A percentile compares a stretch with the other conserved stretches of the same genome.
Evolutionary conservation across 1,139 yeast genomes (phyloP).

Genomic region (Scheffersomyces cryptocercus): DNA sequence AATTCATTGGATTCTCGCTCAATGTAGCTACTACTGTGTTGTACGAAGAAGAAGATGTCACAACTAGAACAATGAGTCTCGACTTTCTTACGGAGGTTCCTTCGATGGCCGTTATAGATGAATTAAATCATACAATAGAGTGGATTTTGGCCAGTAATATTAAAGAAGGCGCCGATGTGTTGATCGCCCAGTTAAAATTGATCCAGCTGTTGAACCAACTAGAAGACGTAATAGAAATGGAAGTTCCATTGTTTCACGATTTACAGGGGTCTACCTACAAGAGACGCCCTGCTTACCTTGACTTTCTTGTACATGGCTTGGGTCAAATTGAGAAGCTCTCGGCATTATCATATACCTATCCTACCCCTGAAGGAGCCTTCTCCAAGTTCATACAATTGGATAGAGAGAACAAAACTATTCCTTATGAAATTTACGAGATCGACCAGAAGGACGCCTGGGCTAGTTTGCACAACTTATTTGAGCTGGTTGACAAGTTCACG

Average conservation of each 20-base stretch:
- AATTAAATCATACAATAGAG: conserved; percentile 7
- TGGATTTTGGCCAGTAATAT: conserved; percentile 1
- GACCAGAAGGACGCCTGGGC: conserved; percentile 26
- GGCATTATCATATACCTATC: conserved; percentile 4
- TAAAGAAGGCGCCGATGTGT: conserved; percentile 9
- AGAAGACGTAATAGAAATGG: conserved; percentile 24
- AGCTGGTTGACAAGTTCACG: conserved; percentile 28
- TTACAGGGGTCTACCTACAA: not conserved
- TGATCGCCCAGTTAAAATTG: conserved; percentile 30
- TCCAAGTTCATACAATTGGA: conserved; percentile 56
- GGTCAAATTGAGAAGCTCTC: conserved; percentile 11
- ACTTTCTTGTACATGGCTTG: conserved; percentile 18
- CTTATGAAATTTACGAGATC: conserved; percentile 37
- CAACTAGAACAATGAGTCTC: conserved; percentile 60
- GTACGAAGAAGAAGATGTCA: conserved; percentile 76
- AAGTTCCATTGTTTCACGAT: conserved; percentile 21
- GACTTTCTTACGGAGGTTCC: conserved; percentile 32
- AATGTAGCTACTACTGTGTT: conserved; percentile 59
- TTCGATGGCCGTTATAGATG: conserved; percentile 21
- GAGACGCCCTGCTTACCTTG: conserved; percentile 3
- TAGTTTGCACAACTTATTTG: conserved; percentile 36
- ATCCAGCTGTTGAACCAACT: conserved; percentile 27
- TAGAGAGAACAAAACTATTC: conserved; percentile 60
- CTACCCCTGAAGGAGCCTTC: conserved; percentile 32
- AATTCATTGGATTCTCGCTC: conserved; percentile 51